Evolutionary conservation across 495 filamentous ascomycete genomes (phyloP), one percentile per base, ranked within the genome.

Genomic region (Podospora sp.): DNA sequence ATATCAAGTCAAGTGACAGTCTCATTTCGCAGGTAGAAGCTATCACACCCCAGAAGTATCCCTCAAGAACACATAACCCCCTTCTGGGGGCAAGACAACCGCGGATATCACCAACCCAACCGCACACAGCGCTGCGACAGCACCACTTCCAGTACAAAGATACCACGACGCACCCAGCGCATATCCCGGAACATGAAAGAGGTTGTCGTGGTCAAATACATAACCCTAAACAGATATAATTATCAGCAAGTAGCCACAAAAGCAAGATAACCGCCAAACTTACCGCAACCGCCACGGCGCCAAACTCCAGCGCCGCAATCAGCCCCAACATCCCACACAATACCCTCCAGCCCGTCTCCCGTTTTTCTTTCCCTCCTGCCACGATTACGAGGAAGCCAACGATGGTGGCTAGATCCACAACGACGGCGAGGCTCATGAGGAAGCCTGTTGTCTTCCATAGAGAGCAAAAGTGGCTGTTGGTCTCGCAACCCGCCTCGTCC

Each of bases 371-470:
- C 22, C 93, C 93, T 12, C 94, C 93, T 1, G 82, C 78, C 64
- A 97, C 76, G 36, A 96, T 86, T 22, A 92, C 84, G 53, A 90
- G 70, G 76, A 91, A 96, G 2, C 89, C 84, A 14, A 96, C 88
- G 18, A 96, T 74, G 52, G 86, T 88, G 61, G 90, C 90, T 20
- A 91, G 84, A 79, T 97, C 87, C 29, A 93, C 69, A 46, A 96
- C 86, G 36, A 92, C 83, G 25, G 90, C 86, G 69, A 97, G 90
- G 62, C 85, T 90, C 87, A 96, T 92, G 62, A 96, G 79, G 76
- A 96, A 97, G 11, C 91, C 93, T 63, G 92, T 87, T 51, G 88
- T 89, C 35, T 91, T 86, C 94, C 94, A 98, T 86, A 96, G 90
- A 68, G 87, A 90, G 79, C 94, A 97, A 83, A 98, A 97, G 77